Evolutionary conservation across 306 rosid genomes (phyloP).

Genomic region (Crotalaria pallida): DNA sequence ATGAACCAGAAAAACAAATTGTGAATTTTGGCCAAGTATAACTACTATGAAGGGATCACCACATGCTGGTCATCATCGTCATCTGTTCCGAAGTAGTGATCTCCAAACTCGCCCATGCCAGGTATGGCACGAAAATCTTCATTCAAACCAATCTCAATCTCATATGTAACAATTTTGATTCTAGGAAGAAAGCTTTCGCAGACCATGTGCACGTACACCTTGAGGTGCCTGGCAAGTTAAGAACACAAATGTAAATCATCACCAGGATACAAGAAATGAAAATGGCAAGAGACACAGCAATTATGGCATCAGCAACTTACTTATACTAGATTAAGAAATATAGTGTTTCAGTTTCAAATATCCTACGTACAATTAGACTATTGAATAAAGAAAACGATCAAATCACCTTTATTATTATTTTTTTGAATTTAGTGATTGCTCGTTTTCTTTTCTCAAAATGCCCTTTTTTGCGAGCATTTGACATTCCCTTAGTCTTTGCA

Average conservation of each 20-base stretch:
- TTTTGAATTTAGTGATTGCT: no score
- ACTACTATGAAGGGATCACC: constrained; percentile 40
- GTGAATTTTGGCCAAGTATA: constrained; percentile 18
- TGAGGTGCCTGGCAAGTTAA: constrained; percentile 79
- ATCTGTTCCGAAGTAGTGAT: constrained; percentile 95
- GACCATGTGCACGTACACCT: constrained; percentile 81
- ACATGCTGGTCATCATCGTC: constrained; percentile 68
- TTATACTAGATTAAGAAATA: constrained; percentile 93
- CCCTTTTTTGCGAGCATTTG: no score
- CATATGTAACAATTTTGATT: constrained; percentile 92
- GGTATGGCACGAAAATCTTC: constrained; percentile 84
- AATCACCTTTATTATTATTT: no score
- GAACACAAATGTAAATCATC: constrained; percentile 2
- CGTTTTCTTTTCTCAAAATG: no score
- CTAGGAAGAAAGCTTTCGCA: constrained; percentile 91
- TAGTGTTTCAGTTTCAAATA: constrained; percentile 87
- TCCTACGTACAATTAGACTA: no score
- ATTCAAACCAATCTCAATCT: constrained; percentile 81
- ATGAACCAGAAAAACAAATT: constrained; percentile 14
- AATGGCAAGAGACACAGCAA: background rate
- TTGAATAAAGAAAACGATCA: no score
- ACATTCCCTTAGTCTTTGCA: no score
- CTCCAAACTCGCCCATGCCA: constrained; percentile 99
- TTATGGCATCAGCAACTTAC: constrained; percentile 44
- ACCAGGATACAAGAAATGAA: background rate